Percentiles rank a stretch among this genome's conserved stretches.
Conservation (phyloP, 306 rosid genomes). For the Hippophae tibetana region DNA sequence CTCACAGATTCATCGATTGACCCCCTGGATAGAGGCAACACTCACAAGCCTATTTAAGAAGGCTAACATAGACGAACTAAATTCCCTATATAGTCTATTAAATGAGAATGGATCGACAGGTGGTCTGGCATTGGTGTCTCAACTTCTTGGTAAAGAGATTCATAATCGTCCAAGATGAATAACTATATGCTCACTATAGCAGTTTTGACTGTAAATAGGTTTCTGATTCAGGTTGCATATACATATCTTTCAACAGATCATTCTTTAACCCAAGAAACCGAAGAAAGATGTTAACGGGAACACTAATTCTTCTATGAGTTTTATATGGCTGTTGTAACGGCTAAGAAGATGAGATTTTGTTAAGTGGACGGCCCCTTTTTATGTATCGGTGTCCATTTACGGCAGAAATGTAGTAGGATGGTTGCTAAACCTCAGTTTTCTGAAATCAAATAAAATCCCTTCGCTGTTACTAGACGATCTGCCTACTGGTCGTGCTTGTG, state of each 20-base stretch:
- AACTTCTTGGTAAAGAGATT: slow-evolving; percentile 65
- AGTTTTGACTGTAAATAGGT: not conserved
- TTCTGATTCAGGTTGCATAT: slow-evolving; percentile 15
- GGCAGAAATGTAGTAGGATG: too few species aligned
- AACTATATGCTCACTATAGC: slow-evolving; percentile 23
- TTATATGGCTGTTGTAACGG: too few species aligned
- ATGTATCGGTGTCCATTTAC: too few species aligned
- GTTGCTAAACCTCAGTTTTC: too few species aligned
- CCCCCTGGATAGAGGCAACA: slow-evolving; percentile 25
- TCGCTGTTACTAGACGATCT: too few species aligned
- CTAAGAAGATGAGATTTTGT: too few species aligned
- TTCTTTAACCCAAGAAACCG: slow-evolving; percentile 5
- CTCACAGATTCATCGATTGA: slow-evolving; percentile 15
- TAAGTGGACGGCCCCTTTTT: too few species aligned
- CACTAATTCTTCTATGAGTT: too few species aligned
- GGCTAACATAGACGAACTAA: slow-evolving; percentile 64
- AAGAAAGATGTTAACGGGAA: too few species aligned
- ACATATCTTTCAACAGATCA: slow-evolving; percentile 13
- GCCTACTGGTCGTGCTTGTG: too few species aligned
- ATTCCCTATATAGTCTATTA: slow-evolving; percentile 52
- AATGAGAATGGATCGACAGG: slow-evolving; percentile 37
- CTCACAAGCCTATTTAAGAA: slow-evolving; percentile 51
- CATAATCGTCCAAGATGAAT: slow-evolving; percentile 41
- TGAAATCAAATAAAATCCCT: too few species aligned
- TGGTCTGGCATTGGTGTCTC: slow-evolving; percentile 36